Conservation (phyloP, 2,329 filamentous ascomycete genomes). For the Fusarium acutatum region DNA sequence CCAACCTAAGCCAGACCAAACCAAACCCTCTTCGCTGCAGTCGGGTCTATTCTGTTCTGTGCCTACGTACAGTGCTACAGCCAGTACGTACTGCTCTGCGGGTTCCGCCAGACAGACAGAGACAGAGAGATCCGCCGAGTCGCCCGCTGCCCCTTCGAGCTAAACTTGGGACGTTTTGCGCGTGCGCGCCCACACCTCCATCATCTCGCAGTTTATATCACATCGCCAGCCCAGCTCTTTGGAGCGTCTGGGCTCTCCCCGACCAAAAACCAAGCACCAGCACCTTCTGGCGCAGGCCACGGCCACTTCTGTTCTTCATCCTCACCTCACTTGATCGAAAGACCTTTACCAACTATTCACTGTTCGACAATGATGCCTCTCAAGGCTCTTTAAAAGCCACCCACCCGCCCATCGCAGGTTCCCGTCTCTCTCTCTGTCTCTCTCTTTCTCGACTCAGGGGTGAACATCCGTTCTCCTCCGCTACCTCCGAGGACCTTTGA, state of each 20-base stretch:
- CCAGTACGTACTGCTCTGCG: conserved; percentile 19
- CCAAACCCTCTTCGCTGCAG: conserved; percentile 16
- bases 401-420: conserved; percentile 40
- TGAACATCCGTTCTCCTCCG: conserved; percentile 37
- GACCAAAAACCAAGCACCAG: conserved; percentile 35
- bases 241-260: conserved; percentile 35
- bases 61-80: not conserved
- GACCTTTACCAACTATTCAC: conserved; percentile 13
- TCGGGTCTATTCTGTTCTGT: not conserved
- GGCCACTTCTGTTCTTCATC: conserved; percentile 22
- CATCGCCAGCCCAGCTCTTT: conserved; percentile 41
- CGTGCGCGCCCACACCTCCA: conserved; percentile 41
- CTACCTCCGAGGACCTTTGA: conserved; percentile 28
- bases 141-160: conserved; percentile 37
- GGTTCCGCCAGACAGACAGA: conserved; percentile 30
- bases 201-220: conserved; percentile 41
- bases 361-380: conserved; percentile 38
- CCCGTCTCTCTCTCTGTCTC: not conserved
- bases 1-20: not conserved
- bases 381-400: conserved; percentile 38
- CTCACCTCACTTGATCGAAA: not conserved
- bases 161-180: conserved; percentile 41
- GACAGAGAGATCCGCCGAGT: conserved; percentile 32
- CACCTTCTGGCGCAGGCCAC: conserved; percentile 34
- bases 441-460: conserved; percentile 40